Evolutionary conservation across 176 grass and related monocot genomes (phyloP), one percentile per base, ranked within the genome.

Genomic region (Carex myosuroides): DNA sequence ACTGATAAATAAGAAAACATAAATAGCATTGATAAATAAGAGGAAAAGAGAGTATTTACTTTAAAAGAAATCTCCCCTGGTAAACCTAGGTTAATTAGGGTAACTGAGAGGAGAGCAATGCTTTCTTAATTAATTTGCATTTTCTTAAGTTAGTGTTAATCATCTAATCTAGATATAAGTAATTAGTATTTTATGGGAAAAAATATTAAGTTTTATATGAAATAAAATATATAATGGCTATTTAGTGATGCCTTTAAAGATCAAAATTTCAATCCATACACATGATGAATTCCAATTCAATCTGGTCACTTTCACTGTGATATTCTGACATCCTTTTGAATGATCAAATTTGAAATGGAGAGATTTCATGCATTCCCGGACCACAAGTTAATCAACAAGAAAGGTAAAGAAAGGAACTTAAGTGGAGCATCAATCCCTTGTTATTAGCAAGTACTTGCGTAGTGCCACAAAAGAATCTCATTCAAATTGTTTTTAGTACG

Each of bases 271-370:
- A 73, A 73, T 0, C 37, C 6, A 44, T 70, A 24, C n/a, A 22
- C n/a, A 22, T 61, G 35, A 17, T 39, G 5, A 41, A 70, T 70
- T 70, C 67, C 35, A 37, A 20, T 70, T 29, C 35, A 37, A 20
- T 70, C 14, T 77, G 50, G 6, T 77, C 73, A 56, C 21, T 56
- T 77, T 56, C 72, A 56, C 44, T 77, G 48, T 76, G 71, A 75
- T 30, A 32, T 55, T 76, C 11, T 77, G 72, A 56, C 22, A 13
- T 30, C 13, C 21, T 32, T 9, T 17, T 9, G 18, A 77, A 30
- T 56, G 12, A 77, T 55, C 73, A 77, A 77, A 77, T 56, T 55
- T 3, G 21, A 77, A 77, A 55, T 76, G 48, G 7, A 76, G 26
- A 0, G 0, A 56, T 55, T 77, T 54, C 24, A n/a, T n/a, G n/a